Percentiles rank a stretch among this genome's conserved stretches.
Evolutionary conservation across 2,329 filamentous ascomycete species (phyloP).

Genomic region (Venturia carpophila): DNA sequence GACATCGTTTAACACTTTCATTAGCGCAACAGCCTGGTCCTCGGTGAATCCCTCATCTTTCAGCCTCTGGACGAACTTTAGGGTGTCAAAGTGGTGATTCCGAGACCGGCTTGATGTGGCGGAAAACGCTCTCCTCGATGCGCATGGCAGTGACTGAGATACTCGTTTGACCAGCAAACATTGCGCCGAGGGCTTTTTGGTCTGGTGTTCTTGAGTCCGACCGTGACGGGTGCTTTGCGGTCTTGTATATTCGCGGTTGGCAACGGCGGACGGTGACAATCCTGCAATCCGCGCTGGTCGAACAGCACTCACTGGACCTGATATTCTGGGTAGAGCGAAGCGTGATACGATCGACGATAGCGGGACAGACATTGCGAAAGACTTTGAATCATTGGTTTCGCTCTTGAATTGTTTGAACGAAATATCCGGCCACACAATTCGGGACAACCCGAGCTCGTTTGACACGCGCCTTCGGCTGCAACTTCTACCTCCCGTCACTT

Average conservation of each 20-base stretch:
- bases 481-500: neutral
- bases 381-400: neutral
- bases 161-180: neutral
- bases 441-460: neutral
- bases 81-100: conserved; percentile 95
- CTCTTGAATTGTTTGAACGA: neutral
- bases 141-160: neutral
- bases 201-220: neutral
- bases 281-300: neutral
- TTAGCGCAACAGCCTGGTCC: conserved; percentile 93
- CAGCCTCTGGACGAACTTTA: conserved; percentile 90
- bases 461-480: too few species aligned
- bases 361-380: neutral
- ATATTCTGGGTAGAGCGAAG: conserved; percentile 13
- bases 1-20: conserved; percentile 92
- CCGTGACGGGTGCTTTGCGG: neutral
- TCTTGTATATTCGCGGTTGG: neutral
- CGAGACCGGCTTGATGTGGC: conserved; percentile 52
- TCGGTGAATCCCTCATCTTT: conserved; percentile 91
- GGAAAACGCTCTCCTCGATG: conserved; percentile 48
- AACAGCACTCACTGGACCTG: neutral
- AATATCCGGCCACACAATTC: neutral
- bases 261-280: neutral
- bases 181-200: neutral
- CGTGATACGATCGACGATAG: neutral